Evolutionary conservation across 192 early-diverging fungal genomes (phyloP), one percentile per base, ranked within the genome.

Genomic region (Podila clonocystis): DNA sequence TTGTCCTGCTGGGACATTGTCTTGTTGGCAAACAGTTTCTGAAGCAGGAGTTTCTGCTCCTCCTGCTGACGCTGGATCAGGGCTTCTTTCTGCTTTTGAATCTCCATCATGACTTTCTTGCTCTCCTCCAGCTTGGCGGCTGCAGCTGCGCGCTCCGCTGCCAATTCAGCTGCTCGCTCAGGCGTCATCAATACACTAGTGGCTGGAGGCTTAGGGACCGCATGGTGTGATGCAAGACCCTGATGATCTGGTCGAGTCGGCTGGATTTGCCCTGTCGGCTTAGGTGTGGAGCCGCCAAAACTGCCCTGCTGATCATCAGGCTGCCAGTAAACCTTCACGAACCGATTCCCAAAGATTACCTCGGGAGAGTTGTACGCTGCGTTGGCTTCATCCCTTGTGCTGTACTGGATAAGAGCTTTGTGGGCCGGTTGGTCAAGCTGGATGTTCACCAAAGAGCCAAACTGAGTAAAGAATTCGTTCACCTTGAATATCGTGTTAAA

Each of bases 261-360:
- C 11, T 55, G 75, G 50, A 85, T 67, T 45, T 67, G 68, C 1
- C 69, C 78, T n/a, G 67, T 68, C 36, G 69, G 77, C 36, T 84
- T 84, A 12, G 73, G 66, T 57, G 73, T 63, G 33, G 68, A 55
- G 17, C 45, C 50, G 4, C 63, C 73, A 24, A 74, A 63, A 29
- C 65, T 73, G 4, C 63, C 63, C 38, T 83, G 68, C 24, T 79
- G 26, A 11, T 89, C 87, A 38, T 83, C 86, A 13, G 85, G 85
- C 36, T 89, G 82, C 91, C 93, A 95, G 75, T 89, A 95, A n/a
- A 96, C 90, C 67, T 93, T 94, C 58, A 96, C 94, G 70, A 96
- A 96, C 26, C 95, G 89, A 75, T 96, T 96, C 22, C 86, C 92
- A 84, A 96, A 96, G 41, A 96, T 92, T 12, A 90, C 86, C 19